Base-by-base conservation (phyloP, 2,329 filamentous ascomycete species). In the Ophiostoma himal-ulmi region DNA sequence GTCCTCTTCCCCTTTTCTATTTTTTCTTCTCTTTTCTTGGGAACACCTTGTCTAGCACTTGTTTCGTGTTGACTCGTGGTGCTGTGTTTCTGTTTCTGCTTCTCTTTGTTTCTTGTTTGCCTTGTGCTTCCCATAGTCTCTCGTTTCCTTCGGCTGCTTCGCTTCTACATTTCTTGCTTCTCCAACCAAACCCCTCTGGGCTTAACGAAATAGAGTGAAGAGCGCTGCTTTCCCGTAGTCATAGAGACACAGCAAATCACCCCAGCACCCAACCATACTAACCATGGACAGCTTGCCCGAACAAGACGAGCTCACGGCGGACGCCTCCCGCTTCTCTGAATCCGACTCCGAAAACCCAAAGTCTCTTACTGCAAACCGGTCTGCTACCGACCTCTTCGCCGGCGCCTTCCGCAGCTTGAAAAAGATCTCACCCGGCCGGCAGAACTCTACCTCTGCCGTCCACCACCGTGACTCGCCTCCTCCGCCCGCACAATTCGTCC, bases 381-480 rank as follows among this genome's bases (percentile, higher is more conserved):
- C 82, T 0, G 75, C 82, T 30, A 80, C 83, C 72, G 83, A 86
- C 69, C 77, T 85, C 71, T 75, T 86, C 69, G 82, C 83, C 65
- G 82, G 82, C 74, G 82, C 85, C 74, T 84, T 85, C 75, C 83
- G 83, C 73, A 83, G 83, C 73, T 79, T 85, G 73, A 83, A 80
- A 75, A 85, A 81, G 74, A 80, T 83, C 62, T 80, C 83, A 7
- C 80, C 80, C 17, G 77, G 76, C 62, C 79, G 80, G 67, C 81
- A 83, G 69, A 81, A 66, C 78, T 81, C 69, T 74, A 79, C 65
- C 82, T 80, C 82, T 13, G 84, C 84, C 4, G 80, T 80, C 39
- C 75, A 69, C 5, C 57, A 69, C 34, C 67, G 68, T 11, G 39
- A 60, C 6, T 22, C 41, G 20, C 62, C 68, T 14, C 60, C 71